Evolutionary conservation across 139 green algal species (phyloP).

Genomic region (Chlamydomonas asymmetrica): DNA sequence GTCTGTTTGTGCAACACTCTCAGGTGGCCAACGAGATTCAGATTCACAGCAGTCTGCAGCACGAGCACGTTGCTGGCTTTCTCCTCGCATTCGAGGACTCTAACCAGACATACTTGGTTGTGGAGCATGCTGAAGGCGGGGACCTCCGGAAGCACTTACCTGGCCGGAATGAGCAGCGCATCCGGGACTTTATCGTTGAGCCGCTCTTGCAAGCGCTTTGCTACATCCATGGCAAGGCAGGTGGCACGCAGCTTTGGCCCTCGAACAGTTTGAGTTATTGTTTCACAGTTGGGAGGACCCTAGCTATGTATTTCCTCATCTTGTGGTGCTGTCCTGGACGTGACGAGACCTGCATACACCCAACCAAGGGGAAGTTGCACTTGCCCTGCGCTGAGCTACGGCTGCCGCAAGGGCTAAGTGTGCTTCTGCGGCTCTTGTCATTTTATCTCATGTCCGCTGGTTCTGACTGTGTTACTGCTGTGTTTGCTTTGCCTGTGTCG

Average conservation of each 20-base stretch:
- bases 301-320: no score
- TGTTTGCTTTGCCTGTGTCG: no score
- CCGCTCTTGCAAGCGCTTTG: constrained; percentile 29
- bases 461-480: no score
- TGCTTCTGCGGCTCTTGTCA: no score
- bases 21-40: constrained; percentile 36
- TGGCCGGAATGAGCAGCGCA: constrained; percentile 8
- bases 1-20: no score
- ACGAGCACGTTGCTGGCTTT: constrained; percentile 17
- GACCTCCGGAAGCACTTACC: constrained; percentile 31
- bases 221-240: background rate
- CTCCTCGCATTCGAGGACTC: constrained; percentile 28
- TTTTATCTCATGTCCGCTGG: no score
- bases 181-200: constrained; percentile 29
- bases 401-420: no score
- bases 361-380: no score
- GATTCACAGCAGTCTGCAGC: constrained; percentile 18
- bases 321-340: no score
- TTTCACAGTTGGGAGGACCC: no score
- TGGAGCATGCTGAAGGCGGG: constrained; percentile 16
- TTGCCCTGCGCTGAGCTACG: no score
- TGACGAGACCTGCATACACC: no score
- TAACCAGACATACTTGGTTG: constrained; percentile 8
- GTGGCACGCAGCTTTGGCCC: background rate
- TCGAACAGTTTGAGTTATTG: background rate